Base-by-base conservation (phyloP, 2,329 filamentous ascomycete genomes). In the Penicillium expansum region DNA sequence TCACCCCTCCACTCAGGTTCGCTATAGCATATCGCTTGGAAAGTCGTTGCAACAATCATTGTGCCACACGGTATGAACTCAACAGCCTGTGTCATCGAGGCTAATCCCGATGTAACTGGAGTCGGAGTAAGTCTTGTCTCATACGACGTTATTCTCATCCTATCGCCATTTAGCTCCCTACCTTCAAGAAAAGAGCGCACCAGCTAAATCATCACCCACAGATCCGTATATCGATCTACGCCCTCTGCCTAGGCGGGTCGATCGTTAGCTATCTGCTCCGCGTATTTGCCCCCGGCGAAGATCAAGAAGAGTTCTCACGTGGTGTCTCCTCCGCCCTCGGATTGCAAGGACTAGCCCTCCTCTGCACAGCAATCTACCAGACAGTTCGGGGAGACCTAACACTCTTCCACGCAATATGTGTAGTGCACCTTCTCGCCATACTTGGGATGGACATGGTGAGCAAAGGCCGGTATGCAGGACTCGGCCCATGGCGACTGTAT, bases 381-480 rank as follows among this genome's bases (percentile, higher is more conserved):
- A 62, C 58, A 20, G 35, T 61, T 16, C 59, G 51, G 39, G 53
- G 41, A 16, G 58, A 62, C 5, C 48, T 62, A n/a, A 61, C 60
- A 9, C 60, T 62, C 32, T 62, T 62, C 58, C 60, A 62, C 38
- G 60, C 58, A n/a, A 62, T 62, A 20, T 62, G 60, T 29, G 60
- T 62, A 20, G 39, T 62, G 16, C 60, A 62, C 32, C 56, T 62
- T 11, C 60, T 62, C 16, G 56, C 60, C 9, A 47, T 62, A 9
- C 43, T 62, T 16, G 60, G 60, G 14, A 48, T 59, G 27, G 39
- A 62, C 10, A 45, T 62, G 5, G 53, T 57, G 7, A 62, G 59
- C 43, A 62, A 62, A 57, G 60, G 60, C 35, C 53, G 58, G 3
- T 62, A 62, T 18, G 48, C 56, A 22, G 60, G 60, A 1, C 48